These are phyloP conservation scores for Eucalyptus sideroxylon DNA, from an alignment of 345 rosid species.

Conservation along the genomic window DNA sequence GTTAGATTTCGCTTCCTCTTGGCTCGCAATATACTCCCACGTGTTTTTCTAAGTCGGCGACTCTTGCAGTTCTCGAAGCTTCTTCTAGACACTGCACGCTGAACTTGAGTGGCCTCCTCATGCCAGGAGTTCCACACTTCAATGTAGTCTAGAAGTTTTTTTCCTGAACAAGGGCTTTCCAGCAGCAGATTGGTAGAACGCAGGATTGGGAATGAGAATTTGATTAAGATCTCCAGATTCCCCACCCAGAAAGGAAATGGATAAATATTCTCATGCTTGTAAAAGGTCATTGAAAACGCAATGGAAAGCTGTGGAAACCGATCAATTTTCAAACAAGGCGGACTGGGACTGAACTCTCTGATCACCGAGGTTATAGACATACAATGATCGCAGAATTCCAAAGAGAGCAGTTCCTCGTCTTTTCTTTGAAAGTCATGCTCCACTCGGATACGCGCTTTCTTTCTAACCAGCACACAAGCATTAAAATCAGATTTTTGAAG, in stretches of 20 bases:
- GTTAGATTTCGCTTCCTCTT: not conserved
- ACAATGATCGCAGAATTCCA: no score
- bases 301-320: no score
- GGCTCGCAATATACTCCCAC: not conserved
- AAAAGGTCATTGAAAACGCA: no score
- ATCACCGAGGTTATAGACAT: no score
- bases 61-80: no score
- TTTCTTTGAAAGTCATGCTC: not conserved
- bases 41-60: no score
- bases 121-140: not conserved
- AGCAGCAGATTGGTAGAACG: not conserved
- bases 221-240: not conserved
- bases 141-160: not conserved
- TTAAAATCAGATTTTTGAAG: not conserved
- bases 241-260: accelerated
- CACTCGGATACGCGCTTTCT: not conserved
- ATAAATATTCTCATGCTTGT: accelerated
- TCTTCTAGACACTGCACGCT: no score
- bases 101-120: not conserved
- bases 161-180: accelerated
- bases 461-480: not conserved
- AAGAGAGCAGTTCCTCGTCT: no score
- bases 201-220: not conserved
- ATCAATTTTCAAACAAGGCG: no score
- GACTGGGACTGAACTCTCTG: no score